phyloP scores from a whole-genome alignment of 305 asterid genomes.

The Fraxinus latifolia region DNA sequence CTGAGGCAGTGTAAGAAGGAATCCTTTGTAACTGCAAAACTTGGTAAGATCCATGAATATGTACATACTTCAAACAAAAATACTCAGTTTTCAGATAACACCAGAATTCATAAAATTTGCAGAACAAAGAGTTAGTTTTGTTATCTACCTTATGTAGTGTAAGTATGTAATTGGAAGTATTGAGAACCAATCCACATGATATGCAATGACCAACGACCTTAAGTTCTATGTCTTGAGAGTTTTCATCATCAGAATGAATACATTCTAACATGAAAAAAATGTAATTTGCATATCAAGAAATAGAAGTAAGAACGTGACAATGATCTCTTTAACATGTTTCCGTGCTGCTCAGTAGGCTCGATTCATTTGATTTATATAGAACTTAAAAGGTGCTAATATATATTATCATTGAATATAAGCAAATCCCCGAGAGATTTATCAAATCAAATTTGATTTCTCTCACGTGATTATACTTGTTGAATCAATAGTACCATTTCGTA shows the following conservation, averaged over 20 bases:
- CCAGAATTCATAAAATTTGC: neutral
- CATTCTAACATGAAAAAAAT: neutral
- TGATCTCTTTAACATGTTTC: neutral
- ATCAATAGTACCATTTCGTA: neutral
- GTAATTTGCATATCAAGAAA: neutral
- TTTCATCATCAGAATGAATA: neutral
- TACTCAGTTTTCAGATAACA: neutral
- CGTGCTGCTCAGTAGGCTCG: neutral
- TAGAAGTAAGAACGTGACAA: neutral
- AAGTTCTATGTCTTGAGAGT: neutral
- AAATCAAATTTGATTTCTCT: neutral
- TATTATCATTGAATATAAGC: neutral
- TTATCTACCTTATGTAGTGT: neutral
- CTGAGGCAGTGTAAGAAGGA: neutral
- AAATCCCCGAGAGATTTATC: neutral
- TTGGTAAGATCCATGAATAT: too few species aligned
- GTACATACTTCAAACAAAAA: too few species aligned
- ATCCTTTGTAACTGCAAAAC: neutral
- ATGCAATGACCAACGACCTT: neutral
- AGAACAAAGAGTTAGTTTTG: neutral
- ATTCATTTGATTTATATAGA: neutral
- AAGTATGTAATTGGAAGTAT: neutral
- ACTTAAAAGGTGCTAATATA: neutral
- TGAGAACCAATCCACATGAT: neutral
- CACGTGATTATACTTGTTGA: neutral